Evolutionary conservation across 23 red algal species (phyloP), one percentile per base, ranked within the genome.

Genomic region (Gracilaria domingensis): DNA sequence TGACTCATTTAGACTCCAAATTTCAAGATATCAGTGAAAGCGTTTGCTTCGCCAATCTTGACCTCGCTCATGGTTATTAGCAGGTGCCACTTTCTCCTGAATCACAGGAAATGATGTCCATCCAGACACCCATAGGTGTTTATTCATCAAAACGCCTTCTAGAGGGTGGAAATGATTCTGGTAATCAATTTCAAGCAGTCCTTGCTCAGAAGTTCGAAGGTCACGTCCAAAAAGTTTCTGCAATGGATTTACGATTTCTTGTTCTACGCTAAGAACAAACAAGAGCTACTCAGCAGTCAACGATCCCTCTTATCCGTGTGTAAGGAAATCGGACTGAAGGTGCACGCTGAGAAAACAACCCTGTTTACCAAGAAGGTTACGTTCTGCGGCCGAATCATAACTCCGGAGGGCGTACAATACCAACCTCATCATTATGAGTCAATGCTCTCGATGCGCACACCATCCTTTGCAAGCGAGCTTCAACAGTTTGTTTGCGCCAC

Each of bases 221-320:
- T 20, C n/a, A 2, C 18, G 54, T 59, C 33, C 5, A 28, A 0
- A 21, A 71, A 86, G 44, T 29, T 79, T 23, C 37, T 80, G 12
- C 51, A 90, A 34, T 89, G 85, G 69, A 58, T 78, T 4, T 45
- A 89, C 59, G 85, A 89, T 89, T 78, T 89, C 18, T 74, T 90
- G 0, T 44, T 80, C 14, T 75, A 90, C 55, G 49, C 1, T 0
- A 42, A 61, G 47, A 81, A 32, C 28, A 42, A 90, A 34, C 21
- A n/a, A 44, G 72, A 90, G n/a, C 87, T 90, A 8, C 73, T 81
- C 6, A 24, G 17, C 25, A 32, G 32, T 0, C 7, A 81, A 16
- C 9, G 37, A 47, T 38, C 8, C 13, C 81, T 90, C 24, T 49
- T 81, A 25, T n/a, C 13, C 4, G 42, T 69, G 13, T 90, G 72